Conservation (phyloP, 495 filamentous ascomycete species). For the Apiosordaria backusii region DNA sequence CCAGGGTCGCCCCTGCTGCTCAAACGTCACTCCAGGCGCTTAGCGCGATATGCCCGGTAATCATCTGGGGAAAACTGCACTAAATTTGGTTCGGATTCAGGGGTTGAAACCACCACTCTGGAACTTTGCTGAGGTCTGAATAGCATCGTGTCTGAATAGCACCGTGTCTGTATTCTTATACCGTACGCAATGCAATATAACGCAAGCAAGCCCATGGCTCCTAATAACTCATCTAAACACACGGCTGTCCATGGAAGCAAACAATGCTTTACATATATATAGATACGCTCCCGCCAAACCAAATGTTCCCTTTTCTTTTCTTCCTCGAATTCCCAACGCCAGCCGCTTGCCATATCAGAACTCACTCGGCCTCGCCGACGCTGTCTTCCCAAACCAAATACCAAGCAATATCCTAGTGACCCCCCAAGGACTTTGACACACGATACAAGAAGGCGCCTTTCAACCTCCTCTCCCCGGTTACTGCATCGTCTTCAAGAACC, state of each 20-base stretch:
- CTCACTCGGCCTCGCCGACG: neutral
- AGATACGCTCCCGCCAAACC: neutral
- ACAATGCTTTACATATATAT: neutral
- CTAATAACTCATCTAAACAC: neutral
- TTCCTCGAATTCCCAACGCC: neutral
- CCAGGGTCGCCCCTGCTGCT: neutral
- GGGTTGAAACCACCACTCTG: neutral
- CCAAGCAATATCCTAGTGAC: neutral
- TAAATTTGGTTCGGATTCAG: neutral
- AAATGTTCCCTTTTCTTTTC: neutral
- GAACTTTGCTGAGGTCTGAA: neutral
- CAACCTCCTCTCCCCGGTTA: slow-evolving; percentile 14
- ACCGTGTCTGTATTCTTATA: neutral
- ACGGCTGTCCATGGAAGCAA: neutral
- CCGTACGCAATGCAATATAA: neutral
- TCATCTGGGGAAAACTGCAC: neutral
- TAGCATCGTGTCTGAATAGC: neutral
- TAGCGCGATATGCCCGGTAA: neutral
- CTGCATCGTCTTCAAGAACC: slow-evolving; percentile 88
- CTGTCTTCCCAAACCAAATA: neutral
- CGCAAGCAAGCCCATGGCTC: neutral
- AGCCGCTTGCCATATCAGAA: neutral
- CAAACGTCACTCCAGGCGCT: neutral
- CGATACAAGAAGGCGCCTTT: slow-evolving; percentile 9
- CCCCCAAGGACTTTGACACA: neutral